Evolutionary conservation across 805 yeast genomes (phyloP).

Genomic region (Blastobotrys parvus): DNA sequence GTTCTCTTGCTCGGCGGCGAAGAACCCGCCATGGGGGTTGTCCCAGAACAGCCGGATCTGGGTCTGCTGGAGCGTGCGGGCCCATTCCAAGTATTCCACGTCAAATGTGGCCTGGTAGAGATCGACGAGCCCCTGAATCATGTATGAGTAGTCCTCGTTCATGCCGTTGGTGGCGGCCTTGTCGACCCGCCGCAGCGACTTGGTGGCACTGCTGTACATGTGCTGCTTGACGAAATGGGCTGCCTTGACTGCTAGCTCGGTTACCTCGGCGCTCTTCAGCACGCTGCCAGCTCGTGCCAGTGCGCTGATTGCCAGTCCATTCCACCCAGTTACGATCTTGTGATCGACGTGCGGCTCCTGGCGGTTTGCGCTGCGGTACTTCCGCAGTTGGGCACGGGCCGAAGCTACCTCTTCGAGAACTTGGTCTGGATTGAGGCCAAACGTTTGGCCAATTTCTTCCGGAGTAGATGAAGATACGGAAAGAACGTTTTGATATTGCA

Average conservation of each 20-base stretch:
- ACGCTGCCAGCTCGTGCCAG: conserved; percentile 26
- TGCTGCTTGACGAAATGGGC: conserved; percentile 20
- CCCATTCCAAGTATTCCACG: conserved; percentile 23
- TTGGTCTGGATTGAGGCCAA: conserved; percentile 24
- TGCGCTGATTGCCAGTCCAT: conserved; percentile 31
- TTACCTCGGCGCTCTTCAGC: conserved; percentile 13
- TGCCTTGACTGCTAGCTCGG: conserved; percentile 21
- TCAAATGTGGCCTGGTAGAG: conserved; percentile 28
- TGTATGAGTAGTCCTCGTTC: conserved; percentile 32
- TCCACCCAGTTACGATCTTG: conserved; percentile 31
- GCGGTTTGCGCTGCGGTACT: conserved; percentile 18
- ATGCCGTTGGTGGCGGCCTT: conserved; percentile 19
- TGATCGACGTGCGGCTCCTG: conserved; percentile 27
- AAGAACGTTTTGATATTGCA: conserved; percentile 27
- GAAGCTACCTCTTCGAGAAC: conserved; percentile 18
- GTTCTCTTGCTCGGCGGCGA: conserved; percentile 15
- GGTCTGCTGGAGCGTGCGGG: conserved; percentile 25
- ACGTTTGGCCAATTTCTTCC: conserved; percentile 26
- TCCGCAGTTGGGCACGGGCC: conserved; percentile 19
- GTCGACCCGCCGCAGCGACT: conserved; percentile 17
- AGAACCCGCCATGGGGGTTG: conserved; percentile 27
- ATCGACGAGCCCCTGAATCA: conserved; percentile 29
- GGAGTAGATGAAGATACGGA: conserved; percentile 15
- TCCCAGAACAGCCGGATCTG: conserved; percentile 29
- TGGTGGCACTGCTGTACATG: conserved; percentile 17